Evolutionary conservation across 768 basidiomycete genomes (phyloP), one percentile per base, ranked within the genome.

Genomic region (Boletus sp.): DNA sequence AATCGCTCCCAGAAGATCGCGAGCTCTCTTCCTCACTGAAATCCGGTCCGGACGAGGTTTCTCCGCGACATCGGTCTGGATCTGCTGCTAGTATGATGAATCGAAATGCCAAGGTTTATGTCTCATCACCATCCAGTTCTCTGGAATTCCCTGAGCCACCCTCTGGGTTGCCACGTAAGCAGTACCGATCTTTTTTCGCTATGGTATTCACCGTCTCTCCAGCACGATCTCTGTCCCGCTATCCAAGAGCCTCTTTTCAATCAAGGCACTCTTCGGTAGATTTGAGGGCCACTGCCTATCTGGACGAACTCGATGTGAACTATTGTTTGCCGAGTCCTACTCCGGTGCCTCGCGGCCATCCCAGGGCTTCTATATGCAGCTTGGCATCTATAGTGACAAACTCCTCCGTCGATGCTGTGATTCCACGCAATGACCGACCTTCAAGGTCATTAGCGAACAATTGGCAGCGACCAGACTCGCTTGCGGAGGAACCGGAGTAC

Each of bases 381-480:
- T 70, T 86, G 49, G 78, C 79, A 29, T 84, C 85, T 0, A 69
- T 84, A 56, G 75, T 82, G 74, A 83, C 85, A 0, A 80, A 79
- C 35, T 71, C 75, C 40, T 86, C 86, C 5, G 79, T 80, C 2
- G 83, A 87, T 30, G 85, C 81, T 11, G 72, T 87, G 47, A 74
- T 85, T 54, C 80, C 81, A 9, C 76, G 73, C 42, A 58, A 59
- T 55, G 55, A 67, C 44, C 39, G 71, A 52, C 48, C 54, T 32
- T n/a, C 39, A 6, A 56, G 54, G 55, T 41, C 57, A 49, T 36
- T 62, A 3, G 48, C 62, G 9, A 55, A 60, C 46, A 55, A 50
- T 14, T 20, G 12, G 20, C 61, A 57, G 20, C 61, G 60, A 32
- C 59, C 64, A 33, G 47, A 29, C 42, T 56, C 70, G 18, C 50